Evolutionary conservation across 805 yeast species (phyloP), one percentile per base, ranked within the genome.

Genomic region (Wickerhamomyces subpelliculosus): DNA sequence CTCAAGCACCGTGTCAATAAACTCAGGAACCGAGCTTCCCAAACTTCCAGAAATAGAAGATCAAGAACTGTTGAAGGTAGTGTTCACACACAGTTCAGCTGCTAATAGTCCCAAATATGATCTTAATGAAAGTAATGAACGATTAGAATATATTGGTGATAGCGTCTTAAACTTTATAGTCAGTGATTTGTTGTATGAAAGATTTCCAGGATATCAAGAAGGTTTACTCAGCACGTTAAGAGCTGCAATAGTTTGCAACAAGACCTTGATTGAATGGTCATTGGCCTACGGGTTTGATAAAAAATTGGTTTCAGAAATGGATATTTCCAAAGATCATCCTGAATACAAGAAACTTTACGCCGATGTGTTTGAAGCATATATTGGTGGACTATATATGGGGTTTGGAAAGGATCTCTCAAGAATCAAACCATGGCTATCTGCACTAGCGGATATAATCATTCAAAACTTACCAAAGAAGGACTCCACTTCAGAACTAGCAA

Each of bases 351-450:
- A 88, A 52, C 64, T 82, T 4, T 70, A 70, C 49, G 94, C 96
- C 0, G 96, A 89, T 64, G 73, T 82, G 0, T 84, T 89, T 53
- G 96, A 89, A 60, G 95, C 96, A 0, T 88, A 87, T 48, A 69
- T 89, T 32, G 96, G 95, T 4, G 96, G 90, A 0, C 58, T 88
- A 24, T 70, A 68, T 7, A 64, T 74, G 24, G 89, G 82, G 46
- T 65, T 71, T 26, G 57, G 59, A 26, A 52, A 60, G 20, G 69
- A 73, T 40, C 53, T 68, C 28, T 57, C 62, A 3, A 65, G 56
- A 25, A 69, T 80, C 7, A 66, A 68, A 43, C 54, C 61, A 13
- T 80, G 87, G 87, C 50, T 81, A 20, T 47, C 54, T 4, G 52
- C 61, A 38, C 56, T 79, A 27, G 65, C 73, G 30, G 62, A 59